A percentile compares a stretch with the other conserved stretches of the same genome.
phyloP scores from a whole-genome alignment of 2,329 filamentous ascomycete species.

The Phialophora chinensis region DNA sequence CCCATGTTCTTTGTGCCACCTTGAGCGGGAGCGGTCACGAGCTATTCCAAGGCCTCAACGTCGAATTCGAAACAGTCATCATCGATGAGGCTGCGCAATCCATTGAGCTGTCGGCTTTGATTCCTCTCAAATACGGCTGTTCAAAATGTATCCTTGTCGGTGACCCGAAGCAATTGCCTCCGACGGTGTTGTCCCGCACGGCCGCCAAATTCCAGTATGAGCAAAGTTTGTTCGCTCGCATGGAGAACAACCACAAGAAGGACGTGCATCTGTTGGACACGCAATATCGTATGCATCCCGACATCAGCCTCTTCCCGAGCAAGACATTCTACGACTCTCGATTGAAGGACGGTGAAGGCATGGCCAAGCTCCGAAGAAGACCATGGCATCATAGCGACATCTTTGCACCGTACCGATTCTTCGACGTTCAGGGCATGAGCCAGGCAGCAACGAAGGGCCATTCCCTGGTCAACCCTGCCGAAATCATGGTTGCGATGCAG shows the following conservation, averaged over 20 bases:
- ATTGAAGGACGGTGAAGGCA: conserved; percentile 82
- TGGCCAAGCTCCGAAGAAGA: conserved; percentile 74
- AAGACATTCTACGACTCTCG: conserved; percentile 88
- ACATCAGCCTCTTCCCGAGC: conserved; percentile 91
- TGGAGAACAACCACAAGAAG: conserved; percentile 89
- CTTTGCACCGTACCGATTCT: conserved; percentile 94
- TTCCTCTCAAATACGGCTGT: conserved; percentile 96
- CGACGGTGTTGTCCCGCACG: conserved; percentile 92
- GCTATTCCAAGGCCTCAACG: conserved; percentile 91
- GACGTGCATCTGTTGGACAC: conserved; percentile 94
- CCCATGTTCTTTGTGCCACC: conserved; percentile 92
- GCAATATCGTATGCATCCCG: conserved; percentile 99
- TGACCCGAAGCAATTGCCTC: conserved; percentile 95
- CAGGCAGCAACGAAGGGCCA: conserved; percentile 80
- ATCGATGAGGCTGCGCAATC: conserved; percentile 99
- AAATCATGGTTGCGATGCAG: conserved; percentile 83
- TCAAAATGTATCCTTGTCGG: conserved; percentile 96
- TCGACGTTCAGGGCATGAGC: conserved; percentile 90
- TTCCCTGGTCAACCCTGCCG: conserved; percentile 86
- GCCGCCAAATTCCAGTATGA: conserved; percentile 93
- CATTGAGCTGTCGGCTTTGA: conserved; percentile 93
- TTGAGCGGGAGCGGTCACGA: conserved; percentile 96
- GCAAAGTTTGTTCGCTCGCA: conserved; percentile 96
- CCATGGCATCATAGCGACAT: conserved; percentile 85
- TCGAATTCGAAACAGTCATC: conserved; percentile 98